Evolutionary conservation across 139 green algal genomes (phyloP), one percentile per base, ranked within the genome.

Genomic region (Pleodorina starrii): DNA sequence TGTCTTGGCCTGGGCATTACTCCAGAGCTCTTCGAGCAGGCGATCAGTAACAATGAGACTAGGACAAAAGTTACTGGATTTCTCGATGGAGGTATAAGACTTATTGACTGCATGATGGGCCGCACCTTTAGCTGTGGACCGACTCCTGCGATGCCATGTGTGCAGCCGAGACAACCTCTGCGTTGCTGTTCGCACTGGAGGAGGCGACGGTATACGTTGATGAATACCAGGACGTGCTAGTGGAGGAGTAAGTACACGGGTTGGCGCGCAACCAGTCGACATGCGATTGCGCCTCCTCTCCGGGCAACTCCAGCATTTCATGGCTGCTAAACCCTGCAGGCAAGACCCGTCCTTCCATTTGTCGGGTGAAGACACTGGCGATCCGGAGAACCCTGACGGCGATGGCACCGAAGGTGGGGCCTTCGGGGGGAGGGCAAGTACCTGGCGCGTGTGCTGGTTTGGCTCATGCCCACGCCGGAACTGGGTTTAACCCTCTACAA

Each of bases 121-220:
- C 12, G 44, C n/a, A 46, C 50, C 40, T 73, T 73, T 23, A 36
- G 32, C 25, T 73, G 63, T 38, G 21, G 11, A 73, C 63, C 27
- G n/a, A 27, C 36, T 71, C 36, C 14, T 66, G 16, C 44, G n/a
- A 3, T 80, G 44, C 44, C 11, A 16, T 12, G 51, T 78, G 66
- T 68, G 57, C 73, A 79, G 79, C 73, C 17, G 69, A 29, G 2
- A 7, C 81, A 14, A 85, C 72, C 0, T 92, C 91, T 2, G 84
- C 91, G 0, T 79, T 94, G 29, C 40, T 94, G 9, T 88, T 94
- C 46, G 85, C 77, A 1, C 38, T 94, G 2, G 91, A 94, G 72
- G 43, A 90, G 32, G 46, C 54, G 3, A 94, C 91, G 19, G 89
- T 91, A 59, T 86, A 90, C 44, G 91, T 94, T 1, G 91, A 94